These are phyloP conservation scores for Onygena corvina DNA, from an alignment of 2,329 filamentous ascomycete genomes.

Conservation along the genomic window DNA sequence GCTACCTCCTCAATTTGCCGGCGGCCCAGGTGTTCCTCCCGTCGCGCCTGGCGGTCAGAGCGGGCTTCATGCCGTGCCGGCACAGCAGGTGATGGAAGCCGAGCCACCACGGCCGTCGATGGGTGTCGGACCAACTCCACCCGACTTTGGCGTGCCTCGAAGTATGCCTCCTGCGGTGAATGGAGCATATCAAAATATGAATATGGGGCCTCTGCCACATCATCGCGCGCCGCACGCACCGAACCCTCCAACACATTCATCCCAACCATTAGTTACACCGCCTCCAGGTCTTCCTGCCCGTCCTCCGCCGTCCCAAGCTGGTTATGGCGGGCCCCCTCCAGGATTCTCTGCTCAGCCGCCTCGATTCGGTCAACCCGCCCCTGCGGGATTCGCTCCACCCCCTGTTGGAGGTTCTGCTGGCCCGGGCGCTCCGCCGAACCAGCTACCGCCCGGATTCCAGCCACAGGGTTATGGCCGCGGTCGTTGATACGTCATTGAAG, in stretches of 20 bases:
- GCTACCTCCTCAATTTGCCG: conserved; percentile 57
- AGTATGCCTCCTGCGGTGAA: conserved; percentile 26
- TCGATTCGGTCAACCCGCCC: conserved; percentile 32
- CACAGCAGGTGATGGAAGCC: conserved; percentile 32
- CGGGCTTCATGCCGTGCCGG: conserved; percentile 22
- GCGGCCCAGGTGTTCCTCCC: conserved; percentile 2
- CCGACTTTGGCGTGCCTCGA: conserved; percentile 32
- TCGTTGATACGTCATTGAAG: conserved; percentile 22
- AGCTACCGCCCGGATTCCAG: conserved; percentile 35
- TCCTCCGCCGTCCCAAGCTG: conserved; percentile 56
- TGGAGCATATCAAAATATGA: conserved; percentile 32
- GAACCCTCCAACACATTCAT: conserved; percentile 29
- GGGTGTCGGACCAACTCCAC: conserved; percentile 18
- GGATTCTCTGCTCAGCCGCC: conserved; percentile 28
- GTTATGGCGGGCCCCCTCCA: conserved; percentile 51
- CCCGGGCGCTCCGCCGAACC: conserved; percentile 21
- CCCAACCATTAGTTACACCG: conserved; percentile 36
- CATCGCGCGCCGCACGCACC: conserved; percentile 38
- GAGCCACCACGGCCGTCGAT: conserved; percentile 28
- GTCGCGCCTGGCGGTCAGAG: conserved; percentile 9
- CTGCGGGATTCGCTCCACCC: conserved; percentile 38
- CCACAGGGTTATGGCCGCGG: conserved; percentile 29
- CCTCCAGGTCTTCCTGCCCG: conserved; percentile 50
- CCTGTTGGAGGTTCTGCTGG: conserved; percentile 17
- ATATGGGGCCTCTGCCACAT: conserved; percentile 35